Base-by-base conservation (phyloP, 768 basidiomycete species). In the Fistulinella prunicolor region DNA sequence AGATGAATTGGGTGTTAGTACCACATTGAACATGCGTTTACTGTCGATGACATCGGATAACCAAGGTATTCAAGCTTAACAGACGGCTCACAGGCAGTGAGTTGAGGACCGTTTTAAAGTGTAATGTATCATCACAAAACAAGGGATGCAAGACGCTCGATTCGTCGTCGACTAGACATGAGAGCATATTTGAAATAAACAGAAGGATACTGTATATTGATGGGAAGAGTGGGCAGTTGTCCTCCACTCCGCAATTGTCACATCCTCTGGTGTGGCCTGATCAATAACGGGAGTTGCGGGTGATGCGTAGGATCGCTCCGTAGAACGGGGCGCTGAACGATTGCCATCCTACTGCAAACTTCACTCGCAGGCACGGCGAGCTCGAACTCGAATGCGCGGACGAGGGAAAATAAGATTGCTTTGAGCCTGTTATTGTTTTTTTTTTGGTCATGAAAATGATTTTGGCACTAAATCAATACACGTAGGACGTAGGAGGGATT, bases 301-400 rank as follows among this genome's bases (percentile, higher is more conserved):
- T 14, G 30, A 12, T 14, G 13, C 4, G 30, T 32, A 32, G 30
- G 30, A 14, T 32, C 30, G 30, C 30, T 32, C 30, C 30, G 30
- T 4, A 32, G 13, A 8, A 14, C 30, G 4, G 30, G 30, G 13
- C 13, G 30, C 30, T 32, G 30, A 6, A 14, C 30, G 30, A 32
- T 32, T 4, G 9, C 13, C 9, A 14, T 32, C 13, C 7, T 32
- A 14, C 30, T 14, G 13, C 7, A 32, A 14, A 83, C 65, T 20
- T 80, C 73, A 9, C 61, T 59, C 0, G 61, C 66, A 1, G 78
- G 73, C 6, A 81, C 79, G 0, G 78, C 78, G 10, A 81, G 71
- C 38, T 77, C 72, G 38, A 79, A 81, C 47, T 74, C 70, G 39
- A 81, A 79, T 0, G 73, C 65, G 2, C 80, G 75, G 6, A 82